phyloP scores from a whole-genome alignment of 495 filamentous ascomycete species.

The Aspergillus funiculosus region DNA sequence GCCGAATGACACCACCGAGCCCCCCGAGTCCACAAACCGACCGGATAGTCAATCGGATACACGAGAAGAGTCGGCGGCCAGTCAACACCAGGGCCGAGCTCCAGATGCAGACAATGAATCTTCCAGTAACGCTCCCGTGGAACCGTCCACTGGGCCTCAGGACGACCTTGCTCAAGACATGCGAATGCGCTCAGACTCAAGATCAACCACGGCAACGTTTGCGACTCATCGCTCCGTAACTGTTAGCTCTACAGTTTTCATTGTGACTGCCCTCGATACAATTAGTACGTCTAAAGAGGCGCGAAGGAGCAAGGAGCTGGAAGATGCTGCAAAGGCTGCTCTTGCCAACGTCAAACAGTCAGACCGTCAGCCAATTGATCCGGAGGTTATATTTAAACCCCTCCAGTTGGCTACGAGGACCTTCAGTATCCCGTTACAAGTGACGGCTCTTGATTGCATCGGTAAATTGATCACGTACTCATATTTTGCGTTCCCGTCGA shows the following conservation, averaged over 20 bases:
- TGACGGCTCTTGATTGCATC: conserved; percentile 92
- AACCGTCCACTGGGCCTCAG: conserved; percentile 10
- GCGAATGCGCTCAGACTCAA: conserved; percentile 51
- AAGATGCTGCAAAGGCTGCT: conserved; percentile 72
- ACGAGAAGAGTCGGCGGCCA: conserved; percentile 5
- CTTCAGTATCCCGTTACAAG: conserved; percentile 74
- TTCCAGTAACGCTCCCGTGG: conserved; percentile 9
- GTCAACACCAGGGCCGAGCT: not conserved
- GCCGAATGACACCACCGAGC: conserved; percentile 19
- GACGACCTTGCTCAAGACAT: conserved; percentile 30
- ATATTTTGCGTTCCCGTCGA: conserved; percentile 78
- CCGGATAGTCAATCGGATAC: conserved; percentile 16
- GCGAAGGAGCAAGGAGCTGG: conserved; percentile 69
- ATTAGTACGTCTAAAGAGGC: conserved; percentile 88
- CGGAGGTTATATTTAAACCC: conserved; percentile 86
- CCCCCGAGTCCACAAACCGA: conserved; percentile 14
- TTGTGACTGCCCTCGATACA: conserved; percentile 83
- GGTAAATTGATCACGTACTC: conserved; percentile 98
- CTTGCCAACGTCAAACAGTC: conserved; percentile 74
- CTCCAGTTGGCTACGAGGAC: conserved; percentile 82
- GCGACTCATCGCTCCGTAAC: conserved; percentile 49
- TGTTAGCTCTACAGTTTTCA: conserved; percentile 91
- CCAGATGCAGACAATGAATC: conserved; percentile 10
- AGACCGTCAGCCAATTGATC: conserved; percentile 64
- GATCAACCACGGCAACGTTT: conserved; percentile 51